Percentiles rank a stretch among this genome's conserved stretches.
Evolutionary conservation across 495 filamentous ascomycete species (phyloP).

Genomic region (Astrothelium macrocarpum): DNA sequence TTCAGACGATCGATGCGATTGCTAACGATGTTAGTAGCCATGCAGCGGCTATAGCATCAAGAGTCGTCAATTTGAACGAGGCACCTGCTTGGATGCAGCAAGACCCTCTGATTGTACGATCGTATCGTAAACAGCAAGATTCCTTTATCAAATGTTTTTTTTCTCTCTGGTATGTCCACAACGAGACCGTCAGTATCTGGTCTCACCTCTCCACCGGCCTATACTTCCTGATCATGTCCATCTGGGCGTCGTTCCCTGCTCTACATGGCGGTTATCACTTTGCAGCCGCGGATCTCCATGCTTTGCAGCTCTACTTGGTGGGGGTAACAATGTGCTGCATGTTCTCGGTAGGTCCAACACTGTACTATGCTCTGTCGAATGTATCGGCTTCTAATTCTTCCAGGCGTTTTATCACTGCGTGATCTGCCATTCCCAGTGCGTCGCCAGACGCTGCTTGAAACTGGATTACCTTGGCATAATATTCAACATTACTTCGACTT

Average conservation of each 20-base stretch:
- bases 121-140: conserved; percentile 60
- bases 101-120: conserved; percentile 62
- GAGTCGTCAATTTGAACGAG: conserved; percentile 45
- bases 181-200: conserved; percentile 90
- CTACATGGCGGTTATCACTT: background rate
- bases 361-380: background rate
- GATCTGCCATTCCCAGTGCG: background rate
- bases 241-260: background rate
- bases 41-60: background rate
- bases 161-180: conserved; percentile 67
- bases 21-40: background rate
- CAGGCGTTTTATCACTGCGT: conserved; percentile 3
- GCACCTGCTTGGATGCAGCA: conserved; percentile 62
- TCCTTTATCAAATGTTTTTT: conserved; percentile 55
- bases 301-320: conserved; percentile 1
- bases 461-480: background rate
- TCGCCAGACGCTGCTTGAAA: background rate
- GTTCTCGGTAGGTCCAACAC: background rate
- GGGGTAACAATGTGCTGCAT: background rate
- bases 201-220: conserved; percentile 50
- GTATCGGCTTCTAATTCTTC: background rate
- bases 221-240: background rate
- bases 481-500: background rate
- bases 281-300: background rate
- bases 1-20: background rate